A percentile compares a stretch with the other conserved stretches of the same genome.
Conservation (phyloP, 768 basidiomycete species). For the Wakefieldia striispora region DNA sequence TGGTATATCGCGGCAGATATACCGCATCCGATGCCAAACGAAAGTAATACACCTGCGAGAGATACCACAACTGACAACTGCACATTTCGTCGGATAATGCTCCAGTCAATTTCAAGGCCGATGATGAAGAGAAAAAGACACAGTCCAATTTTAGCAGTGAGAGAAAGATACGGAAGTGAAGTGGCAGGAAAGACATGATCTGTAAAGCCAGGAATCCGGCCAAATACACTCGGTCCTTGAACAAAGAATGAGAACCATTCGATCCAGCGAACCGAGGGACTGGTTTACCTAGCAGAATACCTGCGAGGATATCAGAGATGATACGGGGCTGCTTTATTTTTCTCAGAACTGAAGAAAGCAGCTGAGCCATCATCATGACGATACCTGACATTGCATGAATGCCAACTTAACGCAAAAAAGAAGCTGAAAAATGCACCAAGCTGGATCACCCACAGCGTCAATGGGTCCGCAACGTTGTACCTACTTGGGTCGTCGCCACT, state of each 20-base stretch:
- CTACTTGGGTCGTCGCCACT: no score
- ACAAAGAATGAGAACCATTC: not conserved
- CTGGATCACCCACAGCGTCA: no score
- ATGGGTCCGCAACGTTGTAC: no score
- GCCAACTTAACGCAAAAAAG: no score
- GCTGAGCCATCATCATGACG: constrained; percentile 76
- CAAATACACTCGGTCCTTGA: constrained; percentile 54
- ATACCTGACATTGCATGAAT: constrained; percentile 46
- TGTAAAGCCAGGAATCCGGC: constrained; percentile 87
- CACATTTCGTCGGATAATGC: constrained; percentile 74
- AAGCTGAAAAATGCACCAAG: no score
- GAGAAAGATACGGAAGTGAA: constrained; percentile 74
- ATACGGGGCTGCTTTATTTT: constrained; percentile 82
- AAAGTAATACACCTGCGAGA: constrained; percentile 78
- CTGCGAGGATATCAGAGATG: constrained; percentile 81
- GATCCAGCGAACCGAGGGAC: no score
- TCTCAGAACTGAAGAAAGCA: constrained; percentile 64
- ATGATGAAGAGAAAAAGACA: constrained; percentile 92
- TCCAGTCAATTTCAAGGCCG: constrained; percentile 84
- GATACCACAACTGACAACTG: constrained; percentile 67
- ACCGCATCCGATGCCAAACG: constrained; percentile 82
- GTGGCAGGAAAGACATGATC: constrained; percentile 74
- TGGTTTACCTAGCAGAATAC: constrained; percentile 71
- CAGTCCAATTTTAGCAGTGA: constrained; percentile 86
- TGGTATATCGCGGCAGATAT: constrained; percentile 53